These are phyloP conservation scores for Simmondsia chinensis DNA, from an alignment of 148 eudicot genomes.

Conservation along the genomic window DNA sequence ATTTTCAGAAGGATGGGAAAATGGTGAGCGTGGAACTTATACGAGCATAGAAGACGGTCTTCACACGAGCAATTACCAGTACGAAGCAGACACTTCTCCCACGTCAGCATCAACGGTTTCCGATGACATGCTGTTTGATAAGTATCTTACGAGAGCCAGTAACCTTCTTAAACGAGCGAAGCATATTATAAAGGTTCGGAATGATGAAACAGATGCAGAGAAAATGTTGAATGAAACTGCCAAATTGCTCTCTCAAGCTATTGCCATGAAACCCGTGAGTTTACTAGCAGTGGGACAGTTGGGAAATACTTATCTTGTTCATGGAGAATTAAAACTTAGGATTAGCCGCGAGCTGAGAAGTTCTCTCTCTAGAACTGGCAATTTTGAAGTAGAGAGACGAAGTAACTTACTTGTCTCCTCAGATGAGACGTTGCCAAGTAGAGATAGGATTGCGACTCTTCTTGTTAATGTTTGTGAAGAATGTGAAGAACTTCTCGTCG, in stretches of 20 bases:
- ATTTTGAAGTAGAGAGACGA: constrained; percentile 16
- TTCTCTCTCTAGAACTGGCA: constrained; percentile 31
- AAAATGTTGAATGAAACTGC: constrained; percentile 51
- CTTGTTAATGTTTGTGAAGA: constrained; percentile 74
- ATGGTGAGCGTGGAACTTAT: constrained; percentile 18
- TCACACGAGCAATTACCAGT: constrained; percentile 14
- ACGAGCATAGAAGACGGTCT: constrained; percentile 20
- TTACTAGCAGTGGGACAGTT: constrained; percentile 84
- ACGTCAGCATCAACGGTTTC: constrained; percentile 40
- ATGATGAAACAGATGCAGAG: constrained; percentile 42
- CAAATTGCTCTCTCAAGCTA: constrained; percentile 57
- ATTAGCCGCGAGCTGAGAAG: constrained; percentile 57
- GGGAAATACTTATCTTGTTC: constrained; percentile 95
- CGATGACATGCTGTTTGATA: constrained; percentile 53
- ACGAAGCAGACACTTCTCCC: constrained; percentile 13
- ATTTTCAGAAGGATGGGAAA: constrained; percentile 13
- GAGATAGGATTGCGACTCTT: constrained; percentile 38
- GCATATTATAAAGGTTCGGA: constrained; percentile 26
- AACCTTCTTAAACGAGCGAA: constrained; percentile 56
- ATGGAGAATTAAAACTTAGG: constrained; percentile 78
- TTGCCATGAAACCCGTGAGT: constrained; percentile 86
- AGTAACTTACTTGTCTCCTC: constrained; percentile 9
- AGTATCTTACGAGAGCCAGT: constrained; percentile 51
- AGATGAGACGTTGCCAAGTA: constrained; percentile 22
- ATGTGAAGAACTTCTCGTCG: constrained; percentile 80